A percentile compares a stretch with the other conserved stretches of the same genome.
phyloP scores from a whole-genome alignment of 305 asterid species.

The Fraxinus greggii region DNA sequence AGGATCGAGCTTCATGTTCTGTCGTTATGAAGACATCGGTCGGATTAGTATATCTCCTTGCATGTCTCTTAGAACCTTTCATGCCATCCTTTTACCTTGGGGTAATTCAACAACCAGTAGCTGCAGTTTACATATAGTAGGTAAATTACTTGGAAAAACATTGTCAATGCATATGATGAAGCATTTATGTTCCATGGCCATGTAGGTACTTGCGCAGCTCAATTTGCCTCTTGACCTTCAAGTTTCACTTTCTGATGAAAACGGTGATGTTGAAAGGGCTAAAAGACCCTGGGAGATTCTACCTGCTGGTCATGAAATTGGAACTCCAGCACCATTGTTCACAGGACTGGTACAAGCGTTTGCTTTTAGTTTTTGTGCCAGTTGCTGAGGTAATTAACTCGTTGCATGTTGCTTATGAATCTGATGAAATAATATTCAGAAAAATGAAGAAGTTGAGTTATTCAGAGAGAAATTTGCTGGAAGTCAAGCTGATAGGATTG shows the following conservation, averaged over 20 bases:
- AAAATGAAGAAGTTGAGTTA: slow-evolving; percentile 64
- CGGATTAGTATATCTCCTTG: slow-evolving; percentile 85
- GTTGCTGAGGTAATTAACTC: slow-evolving; percentile 5
- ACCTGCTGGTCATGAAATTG: neutral
- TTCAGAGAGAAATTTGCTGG: slow-evolving; percentile 73
- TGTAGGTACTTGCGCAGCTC: slow-evolving; percentile 87
- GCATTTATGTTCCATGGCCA: slow-evolving; percentile 14
- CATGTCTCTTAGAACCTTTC: slow-evolving; percentile 85
- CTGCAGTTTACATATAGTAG: neutral
- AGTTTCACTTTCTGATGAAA: slow-evolving; percentile 19
- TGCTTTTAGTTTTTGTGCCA: neutral
- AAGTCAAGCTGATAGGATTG: slow-evolving; percentile 29
- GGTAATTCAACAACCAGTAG: slow-evolving; percentile 43
- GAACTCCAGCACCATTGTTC: slow-evolving; percentile 68
- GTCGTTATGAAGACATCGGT: slow-evolving; percentile 79
- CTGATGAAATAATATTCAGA: slow-evolving; percentile 45
- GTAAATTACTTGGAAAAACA: neutral
- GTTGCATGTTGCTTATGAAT: slow-evolving; percentile 23
- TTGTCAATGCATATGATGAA: slow-evolving; percentile 17
- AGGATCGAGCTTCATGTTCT: slow-evolving; percentile 65
- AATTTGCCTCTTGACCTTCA: slow-evolving; percentile 58
- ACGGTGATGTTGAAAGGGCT: neutral
- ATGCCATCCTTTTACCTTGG: slow-evolving; percentile 86
- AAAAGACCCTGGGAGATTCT: neutral
- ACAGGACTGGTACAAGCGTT: slow-evolving; percentile 58